phyloP scores from a whole-genome alignment of 1,284 basidiomycete genomes.

The Rhodotorula sp. region DNA sequence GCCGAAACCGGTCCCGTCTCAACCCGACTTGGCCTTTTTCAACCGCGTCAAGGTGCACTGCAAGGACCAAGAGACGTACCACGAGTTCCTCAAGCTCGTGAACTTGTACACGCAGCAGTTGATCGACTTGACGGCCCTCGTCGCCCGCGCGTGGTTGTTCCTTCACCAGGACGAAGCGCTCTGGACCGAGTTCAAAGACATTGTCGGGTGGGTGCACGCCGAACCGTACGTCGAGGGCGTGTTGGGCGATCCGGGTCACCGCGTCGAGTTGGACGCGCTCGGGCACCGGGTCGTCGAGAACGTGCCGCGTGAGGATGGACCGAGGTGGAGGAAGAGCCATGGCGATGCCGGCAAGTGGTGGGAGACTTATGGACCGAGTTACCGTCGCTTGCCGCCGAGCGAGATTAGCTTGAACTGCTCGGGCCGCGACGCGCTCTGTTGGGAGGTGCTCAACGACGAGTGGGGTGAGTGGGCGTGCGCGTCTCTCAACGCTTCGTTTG shows the following conservation, averaged over 20 bases:
- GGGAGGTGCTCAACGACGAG: constrained; percentile 92
- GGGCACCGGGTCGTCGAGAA: constrained; percentile 48
- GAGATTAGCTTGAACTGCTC: constrained; percentile 89
- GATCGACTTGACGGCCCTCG: constrained; percentile 78
- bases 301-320: constrained; percentile 46
- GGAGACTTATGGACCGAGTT: constrained; percentile 73
- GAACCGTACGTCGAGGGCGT: constrained; percentile 16
- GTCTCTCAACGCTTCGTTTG: too few species aligned
- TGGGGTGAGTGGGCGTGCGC: constrained; percentile 55
- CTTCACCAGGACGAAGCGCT: constrained; percentile 73
- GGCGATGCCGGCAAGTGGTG: constrained; percentile 46
- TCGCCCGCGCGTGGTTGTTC: constrained; percentile 76
- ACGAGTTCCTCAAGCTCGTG: constrained; percentile 91
- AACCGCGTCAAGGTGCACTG: constrained; percentile 70
- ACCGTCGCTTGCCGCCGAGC: constrained; percentile 83
- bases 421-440: constrained; percentile 89
- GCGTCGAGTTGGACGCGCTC: constrained; percentile 38
- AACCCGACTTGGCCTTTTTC: constrained; percentile 65
- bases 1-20: constrained; percentile 36
- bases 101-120: constrained; percentile 90
- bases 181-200: constrained; percentile 77
- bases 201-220: constrained; percentile 62
- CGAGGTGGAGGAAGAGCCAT: constrained; percentile 47
- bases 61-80: constrained; percentile 76
- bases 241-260: constrained; percentile 29